Conservation (phyloP, 2,329 filamentous ascomycete genomes). For the Trichoderma breve region DNA sequence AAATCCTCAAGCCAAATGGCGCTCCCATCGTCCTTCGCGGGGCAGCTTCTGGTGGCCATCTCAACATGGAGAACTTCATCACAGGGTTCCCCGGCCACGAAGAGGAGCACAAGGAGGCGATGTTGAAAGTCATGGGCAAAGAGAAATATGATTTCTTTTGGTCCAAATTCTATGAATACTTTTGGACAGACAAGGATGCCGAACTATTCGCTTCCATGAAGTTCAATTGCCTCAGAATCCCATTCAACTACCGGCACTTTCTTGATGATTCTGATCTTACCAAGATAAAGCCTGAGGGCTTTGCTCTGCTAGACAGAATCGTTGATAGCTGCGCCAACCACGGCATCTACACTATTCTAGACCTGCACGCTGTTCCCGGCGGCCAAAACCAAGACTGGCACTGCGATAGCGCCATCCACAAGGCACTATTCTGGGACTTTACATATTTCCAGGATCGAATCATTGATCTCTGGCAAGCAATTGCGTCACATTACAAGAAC, state of each 20-base stretch:
- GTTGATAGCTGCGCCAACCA: background rate
- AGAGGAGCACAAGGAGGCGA: background rate
- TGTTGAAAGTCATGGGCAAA: background rate
- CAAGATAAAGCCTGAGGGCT: background rate
- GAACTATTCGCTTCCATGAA: background rate
- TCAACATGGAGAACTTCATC: conserved; percentile 5
- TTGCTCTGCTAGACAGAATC: background rate
- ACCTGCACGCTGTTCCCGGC: background rate
- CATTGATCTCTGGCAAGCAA: background rate
- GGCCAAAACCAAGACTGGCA: conserved; percentile 1
- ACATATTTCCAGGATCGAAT: background rate
- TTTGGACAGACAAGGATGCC: background rate
- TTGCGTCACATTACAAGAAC: background rate
- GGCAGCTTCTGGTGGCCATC: background rate
- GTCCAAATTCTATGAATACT: background rate
- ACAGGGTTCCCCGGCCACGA: background rate
- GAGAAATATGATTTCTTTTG: background rate
- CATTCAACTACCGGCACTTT: background rate
- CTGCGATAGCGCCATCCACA: background rate
- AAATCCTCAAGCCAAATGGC: background rate
- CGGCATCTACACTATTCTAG: background rate
- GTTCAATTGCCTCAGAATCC: background rate
- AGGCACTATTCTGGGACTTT: background rate
- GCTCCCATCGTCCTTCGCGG: background rate
- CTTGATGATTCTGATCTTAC: background rate